Percentiles rank a stretch among this genome's conserved stretches.
phyloP scores from a whole-genome alignment of 1,284 basidiomycete species.

The Sporisorium iseilematis-ciliati region DNA sequence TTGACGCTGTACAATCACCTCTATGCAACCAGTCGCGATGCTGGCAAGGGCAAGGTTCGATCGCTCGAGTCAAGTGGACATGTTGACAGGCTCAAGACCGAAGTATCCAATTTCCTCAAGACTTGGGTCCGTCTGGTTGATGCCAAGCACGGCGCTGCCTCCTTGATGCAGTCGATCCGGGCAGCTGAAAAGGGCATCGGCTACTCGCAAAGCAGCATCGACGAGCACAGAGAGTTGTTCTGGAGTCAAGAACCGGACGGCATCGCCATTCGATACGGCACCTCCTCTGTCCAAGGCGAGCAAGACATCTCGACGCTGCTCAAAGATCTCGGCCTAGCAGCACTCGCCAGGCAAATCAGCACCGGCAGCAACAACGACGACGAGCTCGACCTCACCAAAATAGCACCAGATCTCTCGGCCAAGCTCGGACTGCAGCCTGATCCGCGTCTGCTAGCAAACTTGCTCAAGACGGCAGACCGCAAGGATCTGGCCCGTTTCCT shows the following conservation, averaged over 20 bases:
- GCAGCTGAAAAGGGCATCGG: conserved; percentile 42
- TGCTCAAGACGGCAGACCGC: conserved; percentile 44
- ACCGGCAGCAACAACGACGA: conserved; percentile 25
- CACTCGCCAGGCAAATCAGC: conserved; percentile 46
- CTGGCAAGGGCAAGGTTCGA: conserved; percentile 37
- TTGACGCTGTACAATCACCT: conserved; percentile 51
- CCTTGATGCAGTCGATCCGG: conserved; percentile 23
- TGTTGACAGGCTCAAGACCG: conserved; percentile 26
- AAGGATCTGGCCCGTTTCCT: conserved; percentile 44
- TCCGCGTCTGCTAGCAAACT: conserved; percentile 38
- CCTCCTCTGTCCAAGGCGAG: not conserved
- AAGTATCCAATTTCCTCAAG: conserved; percentile 48
- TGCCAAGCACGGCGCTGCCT: conserved; percentile 22
- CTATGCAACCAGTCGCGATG: not conserved
- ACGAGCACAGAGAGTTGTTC: conserved; percentile 12
- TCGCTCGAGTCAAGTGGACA: conserved; percentile 20
- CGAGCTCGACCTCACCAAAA: conserved; percentile 30
- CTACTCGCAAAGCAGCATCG: not conserved
- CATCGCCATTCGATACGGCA: conserved; percentile 32
- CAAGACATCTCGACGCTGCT: conserved; percentile 31
- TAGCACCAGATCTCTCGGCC: conserved; percentile 40
- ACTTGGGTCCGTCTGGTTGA: conserved; percentile 59
- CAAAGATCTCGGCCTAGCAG: conserved; percentile 36
- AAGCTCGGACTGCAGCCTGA: conserved; percentile 48
- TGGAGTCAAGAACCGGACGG: conserved; percentile 38